Conservation (phyloP, 2,329 filamentous ascomycete species). For the Alternaria incomplexa region DNA sequence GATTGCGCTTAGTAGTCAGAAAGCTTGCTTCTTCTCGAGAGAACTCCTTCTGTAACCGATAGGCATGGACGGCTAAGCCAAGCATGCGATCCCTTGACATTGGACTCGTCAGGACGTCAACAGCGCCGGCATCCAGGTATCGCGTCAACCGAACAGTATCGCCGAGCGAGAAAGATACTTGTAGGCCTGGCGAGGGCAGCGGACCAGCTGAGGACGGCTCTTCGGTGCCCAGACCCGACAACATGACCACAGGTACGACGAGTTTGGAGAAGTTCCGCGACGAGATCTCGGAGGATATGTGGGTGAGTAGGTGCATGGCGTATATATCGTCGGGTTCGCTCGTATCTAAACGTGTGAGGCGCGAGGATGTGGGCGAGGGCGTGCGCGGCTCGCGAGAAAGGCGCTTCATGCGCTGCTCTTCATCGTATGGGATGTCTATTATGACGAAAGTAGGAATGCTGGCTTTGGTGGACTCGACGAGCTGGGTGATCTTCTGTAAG, state of each 20-base stretch:
- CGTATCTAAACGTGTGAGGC: conserved; percentile 37
- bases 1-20: conserved; percentile 72
- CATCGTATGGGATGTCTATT: conserved; percentile 52
- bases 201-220: conserved; percentile 29
- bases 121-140: conserved; percentile 84
- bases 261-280: conserved; percentile 49
- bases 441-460: conserved; percentile 49
- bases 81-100: conserved; percentile 75
- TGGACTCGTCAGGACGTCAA: conserved; percentile 84
- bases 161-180: conserved; percentile 48
- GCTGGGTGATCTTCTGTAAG: conserved; percentile 45
- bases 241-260: conserved; percentile 49
- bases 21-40: conserved; percentile 74
- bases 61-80: conserved; percentile 80
- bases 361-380: conserved; percentile 48
- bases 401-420: conserved; percentile 50
- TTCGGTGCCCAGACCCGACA: conserved; percentile 47
- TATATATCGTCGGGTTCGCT: conserved; percentile 51
- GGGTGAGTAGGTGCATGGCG: conserved; percentile 51
- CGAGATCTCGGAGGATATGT: conserved; percentile 51
- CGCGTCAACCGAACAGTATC: conserved; percentile 66
- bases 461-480: conserved; percentile 41
- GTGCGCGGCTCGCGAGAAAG: conserved; percentile 50
- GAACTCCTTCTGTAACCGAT: conserved; percentile 79
- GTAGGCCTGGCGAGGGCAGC: conserved; percentile 41